These are phyloP conservation scores for Yarrowia galli DNA, from an alignment of 1,139 yeast species.

Conservation along the genomic window DNA sequence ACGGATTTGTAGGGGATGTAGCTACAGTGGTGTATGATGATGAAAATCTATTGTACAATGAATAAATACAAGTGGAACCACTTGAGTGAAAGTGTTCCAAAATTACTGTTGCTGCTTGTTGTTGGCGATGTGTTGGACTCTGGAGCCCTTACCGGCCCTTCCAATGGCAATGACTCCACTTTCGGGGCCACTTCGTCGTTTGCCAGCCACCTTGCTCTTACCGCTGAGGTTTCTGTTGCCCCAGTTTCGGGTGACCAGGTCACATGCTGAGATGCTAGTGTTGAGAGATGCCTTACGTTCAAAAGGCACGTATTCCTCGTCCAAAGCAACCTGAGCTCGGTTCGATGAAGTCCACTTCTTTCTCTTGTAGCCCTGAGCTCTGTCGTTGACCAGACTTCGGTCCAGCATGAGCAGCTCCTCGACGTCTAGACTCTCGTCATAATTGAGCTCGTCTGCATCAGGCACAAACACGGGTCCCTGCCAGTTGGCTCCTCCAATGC, in stretches of 20 bases:
- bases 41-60: slow-evolving; percentile 15
- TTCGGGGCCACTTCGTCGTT: slow-evolving; percentile 22
- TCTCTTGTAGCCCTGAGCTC: slow-evolving; percentile 13
- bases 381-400: slow-evolving; percentile 17
- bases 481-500: slow-evolving; percentile 34
- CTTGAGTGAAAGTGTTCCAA: background rate
- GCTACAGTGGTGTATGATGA: background rate
- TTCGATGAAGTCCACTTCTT: slow-evolving; percentile 11
- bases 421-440: slow-evolving; percentile 23
- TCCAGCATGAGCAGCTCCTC: slow-evolving; percentile 35
- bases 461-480: slow-evolving; percentile 29
- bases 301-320: slow-evolving; percentile 25
- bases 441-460: slow-evolving; percentile 31
- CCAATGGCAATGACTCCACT: slow-evolving; percentile 16
- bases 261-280: slow-evolving; percentile 10
- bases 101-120: too few species aligned
- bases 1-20: background rate
- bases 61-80: slow-evolving; percentile 19
- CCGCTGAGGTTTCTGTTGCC: slow-evolving; percentile 34
- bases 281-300: background rate
- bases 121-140: background rate
- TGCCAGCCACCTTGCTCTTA: slow-evolving; percentile 12
- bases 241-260: slow-evolving; percentile 26
- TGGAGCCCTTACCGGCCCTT: slow-evolving; percentile 21
- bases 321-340: slow-evolving; percentile 16